Conservation (phyloP, 345 rosid species). For the Balakata baccata region DNA sequence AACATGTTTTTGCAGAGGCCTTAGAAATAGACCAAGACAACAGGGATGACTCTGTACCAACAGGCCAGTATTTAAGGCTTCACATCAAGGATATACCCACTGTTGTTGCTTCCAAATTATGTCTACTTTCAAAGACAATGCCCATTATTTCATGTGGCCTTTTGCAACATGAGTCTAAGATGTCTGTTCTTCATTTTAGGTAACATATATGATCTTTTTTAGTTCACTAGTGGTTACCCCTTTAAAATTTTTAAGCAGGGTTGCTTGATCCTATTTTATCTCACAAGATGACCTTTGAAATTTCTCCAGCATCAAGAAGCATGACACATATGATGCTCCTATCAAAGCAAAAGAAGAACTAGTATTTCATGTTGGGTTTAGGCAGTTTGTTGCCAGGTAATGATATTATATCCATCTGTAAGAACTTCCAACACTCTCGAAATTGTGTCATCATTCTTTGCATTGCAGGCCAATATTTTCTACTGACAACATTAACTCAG, state of each 20-base stretch:
- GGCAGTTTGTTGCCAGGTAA: constrained; percentile 87
- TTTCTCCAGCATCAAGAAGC: constrained; percentile 69
- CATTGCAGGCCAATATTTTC: constrained; percentile 81
- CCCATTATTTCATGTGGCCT: constrained; percentile 80
- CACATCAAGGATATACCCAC: constrained; percentile 69
- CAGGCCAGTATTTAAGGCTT: constrained; percentile 65
- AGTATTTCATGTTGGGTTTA: constrained; percentile 88
- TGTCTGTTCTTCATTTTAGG: constrained; percentile 98
- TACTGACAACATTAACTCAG: constrained; percentile 67
- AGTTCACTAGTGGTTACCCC: not conserved
- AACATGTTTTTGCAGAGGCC: constrained; percentile 67
- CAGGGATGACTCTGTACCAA: constrained; percentile 51
- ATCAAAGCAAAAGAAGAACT: constrained; percentile 88
- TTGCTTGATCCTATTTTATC: constrained; percentile 1
- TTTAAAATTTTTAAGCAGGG: constrained; percentile 14
- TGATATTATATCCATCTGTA: not conserved
- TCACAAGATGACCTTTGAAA: constrained; percentile 11
- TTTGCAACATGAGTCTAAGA: constrained; percentile 92
- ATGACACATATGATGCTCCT: constrained; percentile 67
- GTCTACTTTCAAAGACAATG: constrained; percentile 34
- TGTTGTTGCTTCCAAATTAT: constrained; percentile 54
- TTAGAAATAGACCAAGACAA: constrained; percentile 50
- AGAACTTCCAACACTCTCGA: not conserved
- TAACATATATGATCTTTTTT: constrained; percentile 20
- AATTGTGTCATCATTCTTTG: constrained; percentile 2